These are phyloP conservation scores for Vigna unguiculata DNA, from an alignment of 306 rosid genomes.

Conservation along the genomic window DNA sequence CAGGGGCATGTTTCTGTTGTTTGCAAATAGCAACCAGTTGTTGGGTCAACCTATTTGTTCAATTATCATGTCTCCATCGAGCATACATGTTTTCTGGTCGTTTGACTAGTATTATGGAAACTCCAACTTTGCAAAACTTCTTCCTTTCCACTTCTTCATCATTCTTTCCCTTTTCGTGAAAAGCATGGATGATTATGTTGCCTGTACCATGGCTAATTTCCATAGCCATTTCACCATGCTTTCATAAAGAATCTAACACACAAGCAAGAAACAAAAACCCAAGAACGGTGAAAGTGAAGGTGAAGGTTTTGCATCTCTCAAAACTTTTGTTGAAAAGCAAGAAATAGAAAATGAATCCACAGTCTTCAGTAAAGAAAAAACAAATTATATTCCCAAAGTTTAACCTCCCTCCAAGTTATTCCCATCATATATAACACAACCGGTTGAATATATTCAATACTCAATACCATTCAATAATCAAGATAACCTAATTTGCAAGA, in stretches of 20 bases:
- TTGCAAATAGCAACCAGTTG: neutral
- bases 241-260: slow-evolving; percentile 24
- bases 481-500: slow-evolving; percentile 34
- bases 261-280: slow-evolving; percentile 34
- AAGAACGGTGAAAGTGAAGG: slow-evolving; percentile 5
- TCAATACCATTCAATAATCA: slow-evolving; percentile 44
- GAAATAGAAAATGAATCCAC: slow-evolving; percentile 25
- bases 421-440: slow-evolving; percentile 36
- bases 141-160: neutral
- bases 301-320: slow-evolving; percentile 29
- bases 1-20: slow-evolving; percentile 8
- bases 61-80: slow-evolving; percentile 29
- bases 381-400: slow-evolving; percentile 36
- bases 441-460: slow-evolving; percentile 34
- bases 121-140: slow-evolving; percentile 2
- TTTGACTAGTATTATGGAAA: slow-evolving; percentile 40
- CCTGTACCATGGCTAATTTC: neutral
- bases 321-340: slow-evolving; percentile 25
- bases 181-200: neutral
- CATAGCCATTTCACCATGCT: neutral
- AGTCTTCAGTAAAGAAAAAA: slow-evolving; percentile 38
- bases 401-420: slow-evolving; percentile 47
- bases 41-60: slow-evolving; percentile 16
- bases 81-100: slow-evolving; percentile 16
- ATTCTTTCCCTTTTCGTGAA: slow-evolving; percentile 19